Base-by-base conservation (phyloP, 352 stramenopile genomes). In the Globisporangium paroecandrum region DNA sequence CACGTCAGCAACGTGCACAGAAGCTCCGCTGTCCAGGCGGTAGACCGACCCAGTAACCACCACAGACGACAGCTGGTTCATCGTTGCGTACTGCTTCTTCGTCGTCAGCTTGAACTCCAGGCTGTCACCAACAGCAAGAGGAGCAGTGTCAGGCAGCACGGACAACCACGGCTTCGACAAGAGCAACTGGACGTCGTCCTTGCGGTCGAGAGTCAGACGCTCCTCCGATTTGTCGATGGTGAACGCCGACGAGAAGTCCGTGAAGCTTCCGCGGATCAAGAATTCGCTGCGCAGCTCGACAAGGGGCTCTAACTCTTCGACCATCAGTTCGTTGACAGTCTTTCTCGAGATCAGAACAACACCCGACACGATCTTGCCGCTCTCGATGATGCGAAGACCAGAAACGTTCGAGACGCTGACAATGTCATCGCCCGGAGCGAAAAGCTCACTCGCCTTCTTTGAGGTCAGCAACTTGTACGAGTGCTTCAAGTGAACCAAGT, bases 211-310 rank as follows among this genome's bases (percentile, higher is more conserved):
- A 34, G 76, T 83, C 29, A 94, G 77, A 56, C 74, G 69, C 25
- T 81, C 68, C 20, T 65, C 70, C 24, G 79, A 75, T 22, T 83
- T 73, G 8, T 87, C 77, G 53, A 86, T 71, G 13, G 79, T 75
- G 64, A 97, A 97, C 0, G 89, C 92, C 36, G 76, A 83, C 53
- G 82, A 69, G 55, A 94, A 94, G 69, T 96, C 87, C 1, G 75
- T 62, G 34, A 94, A 95, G 18, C 76, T 79, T 32, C 87, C 89
- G 36, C 89, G 88, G 62, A 97, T 94, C 29, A 97, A 69, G 63
- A 97, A 97, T 70, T 95, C 87, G 36, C 82, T 93, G 49, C 79
- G 78, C 15, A 97, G 71, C 66, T 94, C 82, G 10, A 96, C 81
- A 1, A 93, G 70, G 36, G 85, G 83, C 69, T 87, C 77, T 3